These are phyloP conservation scores for Adansonia grandidieri DNA, from an alignment of 441 rosid genomes.

Conservation along the genomic window DNA sequence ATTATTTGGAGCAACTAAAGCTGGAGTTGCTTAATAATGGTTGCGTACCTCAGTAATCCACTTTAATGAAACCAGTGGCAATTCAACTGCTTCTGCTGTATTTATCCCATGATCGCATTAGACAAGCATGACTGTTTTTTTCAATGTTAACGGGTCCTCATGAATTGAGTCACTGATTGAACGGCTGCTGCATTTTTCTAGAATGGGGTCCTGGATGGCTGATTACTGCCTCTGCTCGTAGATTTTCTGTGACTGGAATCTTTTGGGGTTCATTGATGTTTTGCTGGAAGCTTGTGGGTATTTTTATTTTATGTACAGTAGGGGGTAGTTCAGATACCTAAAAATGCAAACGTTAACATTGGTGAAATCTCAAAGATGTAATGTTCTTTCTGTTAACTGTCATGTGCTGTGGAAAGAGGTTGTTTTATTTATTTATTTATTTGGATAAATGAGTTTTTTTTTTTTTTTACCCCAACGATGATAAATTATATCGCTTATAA, in stretches of 20 bases:
- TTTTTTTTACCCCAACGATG: neutral
- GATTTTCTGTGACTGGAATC: neutral
- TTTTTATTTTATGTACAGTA: neutral
- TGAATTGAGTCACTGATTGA: slow-evolving; percentile 7
- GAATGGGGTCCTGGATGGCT: neutral
- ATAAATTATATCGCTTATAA: neutral
- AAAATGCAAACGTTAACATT: neutral
- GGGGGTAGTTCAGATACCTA: neutral
- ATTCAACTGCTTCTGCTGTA: neutral
- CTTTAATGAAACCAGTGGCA: neutral
- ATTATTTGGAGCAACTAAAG: slow-evolving; percentile 72
- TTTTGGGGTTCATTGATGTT: slow-evolving; percentile 12
- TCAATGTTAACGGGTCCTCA: neutral
- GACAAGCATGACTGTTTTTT: neutral
- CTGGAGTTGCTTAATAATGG: slow-evolving; percentile 36
- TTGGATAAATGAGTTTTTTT: neutral
- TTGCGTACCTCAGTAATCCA: slow-evolving; percentile 26
- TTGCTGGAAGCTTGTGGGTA: slow-evolving; percentile 8
- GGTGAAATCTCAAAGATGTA: slow-evolving; percentile 8
- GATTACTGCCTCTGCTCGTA: neutral
- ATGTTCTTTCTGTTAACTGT: neutral
- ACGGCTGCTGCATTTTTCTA: slow-evolving; percentile 9
- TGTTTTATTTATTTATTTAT: neutral
- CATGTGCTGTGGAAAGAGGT: neutral
- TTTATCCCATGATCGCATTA: neutral